Base-by-base conservation (phyloP, 106 monocot genomes). In the Dendrobium catenatum region DNA sequence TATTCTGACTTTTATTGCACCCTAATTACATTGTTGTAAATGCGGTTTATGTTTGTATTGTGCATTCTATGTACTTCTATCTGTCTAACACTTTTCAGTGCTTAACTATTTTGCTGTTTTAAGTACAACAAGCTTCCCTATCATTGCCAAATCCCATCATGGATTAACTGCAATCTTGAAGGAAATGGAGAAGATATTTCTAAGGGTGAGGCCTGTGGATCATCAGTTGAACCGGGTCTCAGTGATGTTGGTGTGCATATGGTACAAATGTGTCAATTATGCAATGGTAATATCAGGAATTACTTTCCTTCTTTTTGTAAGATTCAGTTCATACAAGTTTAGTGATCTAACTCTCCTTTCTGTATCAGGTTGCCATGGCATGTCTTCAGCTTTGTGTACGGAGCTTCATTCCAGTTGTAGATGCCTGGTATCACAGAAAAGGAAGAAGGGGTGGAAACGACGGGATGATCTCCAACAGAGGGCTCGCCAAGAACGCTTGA, bases 401-500 rank as follows among this genome's bases (percentile, higher is more conserved):
- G 90, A 88, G 51, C 76, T 47, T 29, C 81, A 80, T 46, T 73
- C 51, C 77, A 79, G 70, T 77, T 79, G 72, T 78, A 88, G 83
- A 87, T 84, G 72, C 64, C 46, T 83, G 78, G 58, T 77, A 75
- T 56, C 85, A 79, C 85, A 81, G 78, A 88, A 73, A 85, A 76
- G 79, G 68, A 86, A 79, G 78, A 93, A 88, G 54, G 84, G 64
- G 54, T 89, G 91, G 89, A 98, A 83, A 47, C 84, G 82, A 4
- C 84, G 78, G 77, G 86, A 91, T 83, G 79, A 81, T 78, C 72
- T 88, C 24, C 98, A 98, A 74, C 91, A 90, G 68, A 88, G 76
- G 80, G 89, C 94, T 88, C 95, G 95, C 13, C 84, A 89, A 47
- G 91, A 98, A 76, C 84, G 88, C 80, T 80, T 93, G 76, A 93